phyloP scores from a whole-genome alignment of 306 rosid genomes.

The Medicago ruthenica region DNA sequence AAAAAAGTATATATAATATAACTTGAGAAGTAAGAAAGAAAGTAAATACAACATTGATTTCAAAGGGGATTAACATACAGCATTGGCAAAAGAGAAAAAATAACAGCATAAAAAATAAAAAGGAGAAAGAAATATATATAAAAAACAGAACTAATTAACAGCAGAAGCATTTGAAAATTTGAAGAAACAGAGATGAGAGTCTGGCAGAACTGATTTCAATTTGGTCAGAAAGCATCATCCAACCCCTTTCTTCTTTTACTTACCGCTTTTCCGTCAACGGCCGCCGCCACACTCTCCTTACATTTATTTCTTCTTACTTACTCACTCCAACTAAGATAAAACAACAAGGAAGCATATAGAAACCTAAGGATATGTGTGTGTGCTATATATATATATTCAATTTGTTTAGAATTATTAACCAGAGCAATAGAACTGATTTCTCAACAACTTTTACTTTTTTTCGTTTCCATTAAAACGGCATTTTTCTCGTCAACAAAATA shows the following conservation, averaged over 20 bases:
- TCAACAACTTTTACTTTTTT: slow-evolving; percentile 7
- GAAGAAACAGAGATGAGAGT: slow-evolving; percentile 1
- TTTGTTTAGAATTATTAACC: slow-evolving; percentile 12
- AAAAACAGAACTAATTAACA: too few species aligned
- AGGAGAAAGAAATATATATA: neutral
- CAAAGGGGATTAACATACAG: too few species aligned
- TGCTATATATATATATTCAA: neutral
- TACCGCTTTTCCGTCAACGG: too few species aligned
- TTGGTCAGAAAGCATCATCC: neutral
- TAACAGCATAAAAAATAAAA: neutral
- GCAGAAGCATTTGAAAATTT: neutral
- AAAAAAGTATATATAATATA: too few species aligned
- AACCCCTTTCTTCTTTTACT: too few species aligned
- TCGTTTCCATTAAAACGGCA: neutral
- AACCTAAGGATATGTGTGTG: neutral
- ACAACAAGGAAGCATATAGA: slow-evolving; percentile 5
- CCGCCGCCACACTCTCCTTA: too few species aligned
- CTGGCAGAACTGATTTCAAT: neutral
- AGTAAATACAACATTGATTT: neutral
- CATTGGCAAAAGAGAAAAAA: neutral
- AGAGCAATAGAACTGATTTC: neutral
- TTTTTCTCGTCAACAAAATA: slow-evolving; percentile 1
- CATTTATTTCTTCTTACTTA: neutral
- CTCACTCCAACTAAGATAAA: neutral
- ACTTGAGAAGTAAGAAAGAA: neutral